Base-by-base conservation (phyloP, 495 filamentous ascomycete genomes). In the Aspergillus avenaceus region DNA sequence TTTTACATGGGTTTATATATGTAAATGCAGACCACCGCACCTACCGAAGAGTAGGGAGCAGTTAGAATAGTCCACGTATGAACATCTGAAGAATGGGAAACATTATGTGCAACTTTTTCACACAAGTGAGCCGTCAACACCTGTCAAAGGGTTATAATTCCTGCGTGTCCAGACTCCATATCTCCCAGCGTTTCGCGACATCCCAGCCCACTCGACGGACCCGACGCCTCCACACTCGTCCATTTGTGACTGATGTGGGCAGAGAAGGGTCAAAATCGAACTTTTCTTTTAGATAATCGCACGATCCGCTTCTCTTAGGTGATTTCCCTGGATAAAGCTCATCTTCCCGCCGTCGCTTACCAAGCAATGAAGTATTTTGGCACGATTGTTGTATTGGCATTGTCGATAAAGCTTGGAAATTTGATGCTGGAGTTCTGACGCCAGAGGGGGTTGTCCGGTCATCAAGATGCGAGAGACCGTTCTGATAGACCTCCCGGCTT, bases 131-230 rank as follows among this genome's bases (percentile, higher is more conserved):
- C n/a, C 16, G 6, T 38, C 13, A 14, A 21, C 11, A 18, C 18
- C 34, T 2, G 16, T 16, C 11, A 5, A 21, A 18, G 7, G 34
- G 32, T 64, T 40, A 73, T 44, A 72, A 59, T 40, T 74, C 72
- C 50, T 72, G 67, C 8, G 66, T 53, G 49, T 75, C 72, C 40
- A 75, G 44, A 2, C 58, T 59, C 71, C 71, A 75, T 2, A 75
- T 65, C 44, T 75, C 72, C 68, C 69, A 75, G 11, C 69, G 44
- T 40, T 70, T 57, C 5, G 73, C 50, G 1, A 67, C 64, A n/a
- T 75, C 69, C 72, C 70, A 74, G 12, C 65, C 67, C 7, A 69
- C 68, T 7, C 65, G 66, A 4, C 63, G 57, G 27, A 74, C 54
- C 8, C 50, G 54, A 16, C 72, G 62, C 43, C 65, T 54, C 49